Conservation (phyloP, 2,329 filamentous ascomycete species). For the Penicillium sp. region DNA sequence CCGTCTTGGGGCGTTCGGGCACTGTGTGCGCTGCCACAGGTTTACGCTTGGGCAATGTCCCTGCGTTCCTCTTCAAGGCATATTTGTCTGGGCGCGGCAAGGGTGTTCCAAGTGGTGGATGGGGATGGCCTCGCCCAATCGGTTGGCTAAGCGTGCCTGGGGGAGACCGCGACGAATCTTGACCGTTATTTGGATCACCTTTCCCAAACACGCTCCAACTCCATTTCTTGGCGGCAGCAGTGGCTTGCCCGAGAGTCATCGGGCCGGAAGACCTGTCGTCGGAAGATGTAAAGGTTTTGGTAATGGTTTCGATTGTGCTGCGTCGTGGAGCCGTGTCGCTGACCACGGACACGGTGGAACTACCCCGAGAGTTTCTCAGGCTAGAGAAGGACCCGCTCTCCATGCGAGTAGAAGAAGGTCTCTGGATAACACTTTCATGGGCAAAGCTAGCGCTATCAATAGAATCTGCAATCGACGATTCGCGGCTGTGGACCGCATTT, state of each 20-base stretch:
- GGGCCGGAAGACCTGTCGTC: slow-evolving; percentile 42
- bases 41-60: slow-evolving; percentile 64
- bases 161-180: slow-evolving; percentile 37
- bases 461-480: slow-evolving; percentile 53
- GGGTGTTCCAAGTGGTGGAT: slow-evolving; percentile 77
- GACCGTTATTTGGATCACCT: slow-evolving; percentile 40
- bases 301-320: slow-evolving; percentile 32
- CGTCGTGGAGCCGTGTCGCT: slow-evolving; percentile 30
- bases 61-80: slow-evolving; percentile 55
- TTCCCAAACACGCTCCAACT: slow-evolving; percentile 51
- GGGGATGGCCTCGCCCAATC: slow-evolving; percentile 76
- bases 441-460: slow-evolving; percentile 25
- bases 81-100: slow-evolving; percentile 67
- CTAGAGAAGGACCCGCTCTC: slow-evolving; percentile 24
- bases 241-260: slow-evolving; percentile 49
- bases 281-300: slow-evolving; percentile 26
- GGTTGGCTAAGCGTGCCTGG: slow-evolving; percentile 60
- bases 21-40: slow-evolving; percentile 51
- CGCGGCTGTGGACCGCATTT: slow-evolving; percentile 42
- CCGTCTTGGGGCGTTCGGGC: slow-evolving; percentile 31
- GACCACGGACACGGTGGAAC: slow-evolving; percentile 27
- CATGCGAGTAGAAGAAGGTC: slow-evolving; percentile 31
- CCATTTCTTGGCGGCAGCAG: slow-evolving; percentile 61
- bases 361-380: slow-evolving; percentile 21
- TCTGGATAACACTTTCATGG: slow-evolving; percentile 23